Evolutionary conservation across 192 early-diverging fungal genomes (phyloP), one percentile per base, ranked within the genome.

Genomic region (Gigaspora rosea): DNA sequence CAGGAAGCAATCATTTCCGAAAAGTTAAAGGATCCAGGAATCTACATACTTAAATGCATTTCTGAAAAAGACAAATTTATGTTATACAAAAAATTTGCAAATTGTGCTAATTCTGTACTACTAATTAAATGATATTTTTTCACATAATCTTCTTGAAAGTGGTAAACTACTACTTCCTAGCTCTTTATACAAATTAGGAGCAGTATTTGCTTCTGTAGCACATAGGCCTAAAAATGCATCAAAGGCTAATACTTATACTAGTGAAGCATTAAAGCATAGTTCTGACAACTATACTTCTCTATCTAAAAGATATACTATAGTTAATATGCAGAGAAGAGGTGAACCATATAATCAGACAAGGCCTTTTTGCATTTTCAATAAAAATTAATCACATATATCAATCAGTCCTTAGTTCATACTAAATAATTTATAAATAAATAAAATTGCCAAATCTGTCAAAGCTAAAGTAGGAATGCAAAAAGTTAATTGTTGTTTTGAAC

Each of bases 181-280:
- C 5, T 61, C 7, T 18, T 61, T 61, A 61, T 18, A 18, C 27
- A 61, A 61, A 22, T 61, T 61, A 61, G 58, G 58, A 18, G 7
- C 8, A 5, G 58, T 61, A 61, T 61, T 61, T 61, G 58, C 58
- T 7, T 7, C 18, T 18, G 7, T 61, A 61, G 7, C 58, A 32
- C 27, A 46, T n/a, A 46, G 65, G 33, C 13, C 41, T 7, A 67
- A 46, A n/a, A 67, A 67, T 67, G 6, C 35, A 67, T 35, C 46
- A 9, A 35, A 67, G n/a, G n/a, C n/a, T n/a, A n/a, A n/a, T n/a
- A n/a, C n/a, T n/a, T n/a, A n/a, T n/a, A n/a, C n/a, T n/a, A 8
- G 65, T 46, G 33, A 67, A 67, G 65, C 65, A 67, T 46, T 67
- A 41, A 32, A 33, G 35, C 65, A 67, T n/a, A 47, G 65, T 61